phyloP scores from a whole-genome alignment of 2,329 filamentous ascomycete species.

The Xylariaceae sp. region DNA sequence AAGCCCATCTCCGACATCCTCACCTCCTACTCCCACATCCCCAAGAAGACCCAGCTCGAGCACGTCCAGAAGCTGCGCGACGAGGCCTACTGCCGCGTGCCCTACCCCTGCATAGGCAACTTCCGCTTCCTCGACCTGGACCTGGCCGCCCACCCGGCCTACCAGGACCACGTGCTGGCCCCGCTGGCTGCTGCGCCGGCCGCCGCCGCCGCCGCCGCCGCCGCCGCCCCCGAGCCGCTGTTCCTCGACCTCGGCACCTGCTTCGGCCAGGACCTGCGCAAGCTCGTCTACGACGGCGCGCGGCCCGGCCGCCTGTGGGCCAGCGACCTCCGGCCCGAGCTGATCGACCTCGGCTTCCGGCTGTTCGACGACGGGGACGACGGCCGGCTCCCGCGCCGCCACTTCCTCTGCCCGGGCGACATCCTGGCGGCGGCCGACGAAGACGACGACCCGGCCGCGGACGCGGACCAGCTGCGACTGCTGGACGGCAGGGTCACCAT shows the following conservation, averaged over 20 bases:
- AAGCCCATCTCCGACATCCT: slow-evolving; percentile 13
- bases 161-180: slow-evolving; percentile 20
- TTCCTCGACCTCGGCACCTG: slow-evolving; percentile 37
- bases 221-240: slow-evolving; percentile 14
- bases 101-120: slow-evolving; percentile 36
- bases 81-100: slow-evolving; percentile 16
- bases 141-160: slow-evolving; percentile 18
- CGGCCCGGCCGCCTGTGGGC: slow-evolving; percentile 22
- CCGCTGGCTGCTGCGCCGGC: no score
- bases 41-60: slow-evolving; percentile 11
- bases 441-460: slow-evolving; percentile 18
- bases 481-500: slow-evolving; percentile 25
- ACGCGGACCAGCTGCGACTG: slow-evolving; percentile 23
- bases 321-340: slow-evolving; percentile 27
- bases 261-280: slow-evolving; percentile 35
- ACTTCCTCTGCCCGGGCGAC: slow-evolving; percentile 29
- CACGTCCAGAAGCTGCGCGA: slow-evolving; percentile 18
- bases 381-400: slow-evolving; percentile 20
- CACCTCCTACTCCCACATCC: slow-evolving; percentile 12
- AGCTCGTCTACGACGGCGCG: slow-evolving; percentile 30
- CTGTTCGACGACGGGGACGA: slow-evolving; percentile 32
- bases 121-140: slow-evolving; percentile 35
- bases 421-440: slow-evolving; percentile 12
- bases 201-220: slow-evolving; percentile 15
- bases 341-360: slow-evolving; percentile 33